Evolutionary conservation across 768 basidiomycete species (phyloP), one percentile per base, ranked within the genome.

Genomic region (Cystofilobasidium bisporidii): DNA sequence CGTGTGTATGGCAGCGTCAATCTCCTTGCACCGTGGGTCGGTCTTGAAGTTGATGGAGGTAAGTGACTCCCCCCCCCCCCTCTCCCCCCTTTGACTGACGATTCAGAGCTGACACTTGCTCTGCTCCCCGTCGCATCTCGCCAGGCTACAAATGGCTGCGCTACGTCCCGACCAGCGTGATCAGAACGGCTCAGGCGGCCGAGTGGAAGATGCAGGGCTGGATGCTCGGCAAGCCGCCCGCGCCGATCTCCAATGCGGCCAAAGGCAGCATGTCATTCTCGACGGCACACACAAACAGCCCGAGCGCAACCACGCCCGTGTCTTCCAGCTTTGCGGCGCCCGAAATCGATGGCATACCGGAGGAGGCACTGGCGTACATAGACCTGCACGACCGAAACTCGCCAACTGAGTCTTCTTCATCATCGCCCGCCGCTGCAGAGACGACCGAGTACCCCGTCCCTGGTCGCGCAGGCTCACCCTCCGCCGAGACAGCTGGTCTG

Each of bases 201-300:
- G 94, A 99, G 74, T 97, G 92, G 92, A 91, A 88, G 76, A 81
- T 98, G 55, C 91, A 96, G 74, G 88, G 89, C 0, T 98, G 93
- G 89, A 89, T 90, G 86, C 83, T 99, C 36, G 96, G 94, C 71
- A 97, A 97, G 73, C 89, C 91, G 22, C 93, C 92, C 6, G 36
- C 61, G 4, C 59, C 58, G 40, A 26, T 18, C 30, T 53, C 65
- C 36, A 61, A 4, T 17, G 40, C 40, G 9, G n/a, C n/a, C n/a
- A n/a, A n/a, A n/a, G n/a, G n/a, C n/a, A n/a, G n/a, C n/a, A n/a
- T n/a, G n/a, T n/a, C n/a, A n/a, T n/a, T n/a, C n/a, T n/a, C n/a
- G n/a, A n/a, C n/a, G n/a, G n/a, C n/a, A n/a, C n/a, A n/a, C n/a
- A n/a, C n/a, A n/a, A n/a, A n/a, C n/a, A n/a, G n/a, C n/a, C n/a